A percentile compares a stretch with the other conserved stretches of the same genome.
Conservation (phyloP, 805 yeast genomes). For the Wickerhamiella parazyma region DNA sequence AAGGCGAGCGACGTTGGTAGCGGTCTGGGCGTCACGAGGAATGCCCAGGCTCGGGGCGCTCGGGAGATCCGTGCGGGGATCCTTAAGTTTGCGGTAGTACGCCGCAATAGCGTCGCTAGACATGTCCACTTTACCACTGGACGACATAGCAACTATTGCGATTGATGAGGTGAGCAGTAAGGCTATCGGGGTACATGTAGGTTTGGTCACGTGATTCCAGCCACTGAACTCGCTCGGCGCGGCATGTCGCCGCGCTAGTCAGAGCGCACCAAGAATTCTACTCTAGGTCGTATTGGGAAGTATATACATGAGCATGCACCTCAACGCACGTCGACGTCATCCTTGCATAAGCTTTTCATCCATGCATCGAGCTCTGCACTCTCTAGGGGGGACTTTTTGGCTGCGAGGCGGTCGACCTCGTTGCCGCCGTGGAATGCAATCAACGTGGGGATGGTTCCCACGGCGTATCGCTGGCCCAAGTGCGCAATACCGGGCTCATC, state of each 20-base stretch:
- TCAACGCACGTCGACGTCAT: constrained; percentile 6
- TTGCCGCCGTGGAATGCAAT: constrained; percentile 55
- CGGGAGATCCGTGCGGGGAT: constrained; percentile 18
- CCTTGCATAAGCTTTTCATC: constrained; percentile 7
- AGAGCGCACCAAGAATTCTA: too few relatives aligned
- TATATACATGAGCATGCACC: neutral
- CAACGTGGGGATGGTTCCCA: constrained; percentile 47
- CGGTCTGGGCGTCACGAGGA: constrained; percentile 18
- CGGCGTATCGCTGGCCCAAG: constrained; percentile 42
- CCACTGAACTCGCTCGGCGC: neutral
- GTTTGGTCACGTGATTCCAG: neutral
- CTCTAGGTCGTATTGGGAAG: too few relatives aligned
- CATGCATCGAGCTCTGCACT: constrained; percentile 7
- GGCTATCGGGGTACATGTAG: neutral
- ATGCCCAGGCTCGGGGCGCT: constrained; percentile 29
- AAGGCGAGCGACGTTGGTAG: constrained; percentile 21
- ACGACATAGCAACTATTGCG: neutral
- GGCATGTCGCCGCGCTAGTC: constrained; percentile 4
- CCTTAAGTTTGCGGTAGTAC: constrained; percentile 24
- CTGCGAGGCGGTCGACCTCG: constrained; percentile 32
- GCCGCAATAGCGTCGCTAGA: constrained; percentile 25
- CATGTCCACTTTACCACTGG: constrained; percentile 11
- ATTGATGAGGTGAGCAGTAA: neutral
- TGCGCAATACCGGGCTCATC: constrained; percentile 54
- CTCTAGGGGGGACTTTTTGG: neutral